Percentiles rank a stretch among this genome's conserved stretches.
phyloP scores from a whole-genome alignment of 768 basidiomycete species.

The Pleurotus ostreatus region DNA sequence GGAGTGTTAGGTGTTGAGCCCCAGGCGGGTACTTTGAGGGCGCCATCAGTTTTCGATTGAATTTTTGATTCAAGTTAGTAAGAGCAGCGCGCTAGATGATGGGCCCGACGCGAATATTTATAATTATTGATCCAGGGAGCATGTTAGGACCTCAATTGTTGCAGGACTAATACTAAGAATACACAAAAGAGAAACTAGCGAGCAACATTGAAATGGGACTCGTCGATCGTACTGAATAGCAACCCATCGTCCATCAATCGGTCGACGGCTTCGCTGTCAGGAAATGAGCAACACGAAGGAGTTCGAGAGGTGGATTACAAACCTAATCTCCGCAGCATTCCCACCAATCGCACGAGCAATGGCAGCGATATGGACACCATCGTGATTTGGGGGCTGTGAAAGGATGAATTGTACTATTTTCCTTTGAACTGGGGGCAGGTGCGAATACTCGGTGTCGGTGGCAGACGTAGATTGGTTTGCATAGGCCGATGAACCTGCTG shows the following conservation, averaged over 20 bases:
- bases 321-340: slow-evolving; percentile 65
- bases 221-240: slow-evolving; percentile 78
- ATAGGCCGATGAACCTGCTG: slow-evolving; percentile 36
- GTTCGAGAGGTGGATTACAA: slow-evolving; percentile 9
- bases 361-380: slow-evolving; percentile 71
- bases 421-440: slow-evolving; percentile 57
- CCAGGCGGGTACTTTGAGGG: not conserved
- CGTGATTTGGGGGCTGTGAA: slow-evolving; percentile 35
- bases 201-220: slow-evolving; percentile 71
- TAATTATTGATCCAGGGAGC: not conserved
- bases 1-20: not conserved
- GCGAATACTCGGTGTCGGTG: slow-evolving; percentile 42
- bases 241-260: slow-evolving; percentile 74
- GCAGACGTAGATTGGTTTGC: slow-evolving; percentile 27
- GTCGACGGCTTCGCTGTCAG: slow-evolving; percentile 65
- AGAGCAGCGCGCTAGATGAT: not conserved
- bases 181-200: slow-evolving; percentile 17
- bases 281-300: not conserved
- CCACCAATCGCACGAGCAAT: slow-evolving; percentile 66
- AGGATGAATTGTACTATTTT: slow-evolving; percentile 66
- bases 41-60: not conserved
- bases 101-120: not conserved
- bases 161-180: not conserved
- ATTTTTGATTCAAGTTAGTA: not conserved
- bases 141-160: not conserved